Percentiles rank a stretch among this genome's conserved stretches.
These are phyloP conservation scores for Tubosaeta sp. DNA, from an alignment of 768 basidiomycete species.

Conservation along the genomic window DNA sequence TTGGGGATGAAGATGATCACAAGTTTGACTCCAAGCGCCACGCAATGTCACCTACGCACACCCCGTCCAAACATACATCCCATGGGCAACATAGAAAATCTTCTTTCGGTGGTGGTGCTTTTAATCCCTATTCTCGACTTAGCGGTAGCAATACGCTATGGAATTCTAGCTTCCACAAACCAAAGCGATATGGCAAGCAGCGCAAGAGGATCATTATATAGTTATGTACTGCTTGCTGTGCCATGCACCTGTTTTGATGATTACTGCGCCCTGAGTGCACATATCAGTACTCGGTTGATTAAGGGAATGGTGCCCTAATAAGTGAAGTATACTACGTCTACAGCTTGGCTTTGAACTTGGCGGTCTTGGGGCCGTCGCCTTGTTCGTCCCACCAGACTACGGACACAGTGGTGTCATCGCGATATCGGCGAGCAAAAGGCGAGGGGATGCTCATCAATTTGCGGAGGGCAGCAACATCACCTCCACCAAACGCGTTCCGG, in stretches of 20 bases:
- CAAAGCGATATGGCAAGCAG: slow-evolving; percentile 30
- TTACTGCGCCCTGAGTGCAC: not conserved
- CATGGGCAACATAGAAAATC: slow-evolving; percentile 25
- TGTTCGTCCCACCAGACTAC: slow-evolving; percentile 80
- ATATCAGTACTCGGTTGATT: not conserved
- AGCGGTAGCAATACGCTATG: slow-evolving; percentile 34
- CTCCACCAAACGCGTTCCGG: slow-evolving; percentile 90
- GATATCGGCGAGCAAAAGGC: slow-evolving; percentile 67
- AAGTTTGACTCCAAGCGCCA: slow-evolving; percentile 18
- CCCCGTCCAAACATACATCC: slow-evolving; percentile 17
- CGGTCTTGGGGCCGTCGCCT: slow-evolving; percentile 37
- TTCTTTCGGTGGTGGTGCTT: slow-evolving; percentile 28
- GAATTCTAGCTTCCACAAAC: slow-evolving; percentile 22
- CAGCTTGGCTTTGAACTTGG: slow-evolving; percentile 47
- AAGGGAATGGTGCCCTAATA: not conserved
- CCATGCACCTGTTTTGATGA: slow-evolving; percentile 5
- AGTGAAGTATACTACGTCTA: slow-evolving; percentile 22
- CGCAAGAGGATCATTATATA: slow-evolving; percentile 36
- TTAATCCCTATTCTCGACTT: slow-evolving; percentile 35
- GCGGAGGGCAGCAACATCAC: slow-evolving; percentile 54
- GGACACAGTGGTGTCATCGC: slow-evolving; percentile 84
- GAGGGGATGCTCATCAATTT: slow-evolving; percentile 77
- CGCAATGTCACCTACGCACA: slow-evolving; percentile 18
- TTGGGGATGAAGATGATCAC: slow-evolving; percentile 28
- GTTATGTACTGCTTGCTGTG: slow-evolving; percentile 13